A percentile compares a stretch with the other conserved stretches of the same genome.
Conservation (phyloP, 306 rosid species). For the Medicago lupulina region DNA sequence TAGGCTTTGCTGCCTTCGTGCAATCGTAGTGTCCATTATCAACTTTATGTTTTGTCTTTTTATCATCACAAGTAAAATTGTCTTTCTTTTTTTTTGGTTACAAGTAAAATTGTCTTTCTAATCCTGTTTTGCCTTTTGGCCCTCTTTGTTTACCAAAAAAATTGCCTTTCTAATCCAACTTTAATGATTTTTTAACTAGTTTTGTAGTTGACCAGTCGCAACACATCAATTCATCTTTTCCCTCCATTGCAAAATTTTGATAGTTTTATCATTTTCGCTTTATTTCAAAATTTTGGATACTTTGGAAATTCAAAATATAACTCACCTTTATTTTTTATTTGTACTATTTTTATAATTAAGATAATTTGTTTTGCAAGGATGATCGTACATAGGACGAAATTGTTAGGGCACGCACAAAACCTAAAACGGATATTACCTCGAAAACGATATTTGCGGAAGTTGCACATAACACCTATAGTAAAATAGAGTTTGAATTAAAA, state of each 20-base stretch:
- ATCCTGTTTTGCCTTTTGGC: conserved; percentile 3
- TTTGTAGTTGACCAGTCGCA: conserved; percentile 24
- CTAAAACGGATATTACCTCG: too few species aligned
- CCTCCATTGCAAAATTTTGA: background rate
- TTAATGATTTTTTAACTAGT: background rate
- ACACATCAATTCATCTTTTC: background rate
- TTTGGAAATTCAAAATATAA: background rate
- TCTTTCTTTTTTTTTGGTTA: too few species aligned
- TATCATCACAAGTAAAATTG: conserved; percentile 31
- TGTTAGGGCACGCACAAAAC: too few species aligned
- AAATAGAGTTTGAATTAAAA: too few species aligned
- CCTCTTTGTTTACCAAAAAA: conserved; percentile 4
- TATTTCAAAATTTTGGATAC: background rate
- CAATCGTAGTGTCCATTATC: conserved; percentile 36
- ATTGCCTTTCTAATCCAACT: conserved; percentile 4
- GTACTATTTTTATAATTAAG: background rate
- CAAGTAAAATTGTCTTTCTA: conserved; percentile 36
- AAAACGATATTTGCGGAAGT: too few species aligned
- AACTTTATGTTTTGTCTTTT: conserved; percentile 31
- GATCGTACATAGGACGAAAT: too few species aligned
- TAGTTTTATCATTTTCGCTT: too few species aligned
- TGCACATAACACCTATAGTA: too few species aligned
- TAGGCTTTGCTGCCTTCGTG: conserved; percentile 6
- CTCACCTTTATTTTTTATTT: background rate
- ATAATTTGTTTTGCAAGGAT: background rate